These are phyloP conservation scores for Cladosporium cucumerinum DNA, from an alignment of 2,329 filamentous ascomycete genomes.

Conservation along the genomic window DNA sequence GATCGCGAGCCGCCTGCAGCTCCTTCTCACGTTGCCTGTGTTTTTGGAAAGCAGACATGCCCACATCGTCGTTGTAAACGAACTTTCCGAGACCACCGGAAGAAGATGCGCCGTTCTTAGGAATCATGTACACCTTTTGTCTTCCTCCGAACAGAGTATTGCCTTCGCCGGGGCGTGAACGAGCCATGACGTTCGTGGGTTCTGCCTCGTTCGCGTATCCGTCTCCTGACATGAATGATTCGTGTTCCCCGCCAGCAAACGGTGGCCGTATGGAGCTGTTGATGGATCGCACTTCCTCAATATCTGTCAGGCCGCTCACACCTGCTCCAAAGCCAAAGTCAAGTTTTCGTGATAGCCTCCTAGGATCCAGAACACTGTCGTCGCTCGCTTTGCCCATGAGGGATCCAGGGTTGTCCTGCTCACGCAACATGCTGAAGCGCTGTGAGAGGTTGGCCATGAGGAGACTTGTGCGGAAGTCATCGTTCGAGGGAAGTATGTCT, in stretches of 20 bases:
- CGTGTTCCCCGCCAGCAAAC: conserved; percentile 57
- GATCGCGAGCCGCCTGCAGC: conserved; percentile 40
- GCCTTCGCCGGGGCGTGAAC: conserved; percentile 78
- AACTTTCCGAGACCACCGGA: conserved; percentile 60
- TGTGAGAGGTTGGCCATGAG: conserved; percentile 94
- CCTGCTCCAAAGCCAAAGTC: conserved; percentile 61
- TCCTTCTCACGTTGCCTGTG: conserved; percentile 59
- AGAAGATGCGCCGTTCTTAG: conserved; percentile 44
- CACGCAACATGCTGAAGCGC: conserved; percentile 92
- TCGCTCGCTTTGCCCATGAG: conserved; percentile 92
- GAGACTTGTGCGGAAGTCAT: conserved; percentile 93
- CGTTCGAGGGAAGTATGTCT: conserved; percentile 70
- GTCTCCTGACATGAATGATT: conserved; percentile 63
- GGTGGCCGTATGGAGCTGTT: conserved; percentile 59
- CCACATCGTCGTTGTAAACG: conserved; percentile 84
- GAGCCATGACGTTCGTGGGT: conserved; percentile 73
- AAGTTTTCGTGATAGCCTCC: conserved; percentile 72
- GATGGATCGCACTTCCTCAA: conserved; percentile 85
- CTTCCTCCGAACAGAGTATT: conserved; percentile 92
- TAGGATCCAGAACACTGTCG: conserved; percentile 84
- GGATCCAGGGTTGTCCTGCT: conserved; percentile 87
- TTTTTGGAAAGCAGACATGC: conserved; percentile 77
- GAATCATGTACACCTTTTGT: conserved; percentile 91
- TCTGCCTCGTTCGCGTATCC: conserved; percentile 64
- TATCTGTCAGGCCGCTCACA: conserved; percentile 64